Conservation (phyloP, 176 grass and related monocot species). For the Tuctoria greenei region DNA sequence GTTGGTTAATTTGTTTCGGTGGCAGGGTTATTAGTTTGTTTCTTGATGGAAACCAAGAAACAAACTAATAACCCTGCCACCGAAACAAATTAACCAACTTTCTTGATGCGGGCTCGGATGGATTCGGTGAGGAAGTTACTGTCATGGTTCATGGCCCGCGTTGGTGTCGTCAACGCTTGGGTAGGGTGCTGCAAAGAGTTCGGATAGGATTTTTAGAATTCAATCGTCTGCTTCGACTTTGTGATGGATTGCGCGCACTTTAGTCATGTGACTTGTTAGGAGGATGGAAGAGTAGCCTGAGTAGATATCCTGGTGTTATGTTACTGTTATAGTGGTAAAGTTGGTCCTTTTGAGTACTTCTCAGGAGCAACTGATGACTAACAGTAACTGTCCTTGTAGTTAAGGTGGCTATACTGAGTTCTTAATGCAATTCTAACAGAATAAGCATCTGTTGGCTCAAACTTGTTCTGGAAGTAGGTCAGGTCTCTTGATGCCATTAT, state of each 20-base stretch:
- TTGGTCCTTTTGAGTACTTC: not conserved
- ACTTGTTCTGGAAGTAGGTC: no score
- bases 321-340: conserved; percentile 2
- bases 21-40: no score
- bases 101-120: no score
- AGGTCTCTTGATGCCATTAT: conserved; percentile 20
- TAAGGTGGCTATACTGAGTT: no score
- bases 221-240: conserved; percentile 9
- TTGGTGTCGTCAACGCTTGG: not conserved
- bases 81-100: not conserved
- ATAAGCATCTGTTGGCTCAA: not conserved
- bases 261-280: conserved; percentile 1
- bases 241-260: not conserved
- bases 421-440: no score
- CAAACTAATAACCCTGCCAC: no score
- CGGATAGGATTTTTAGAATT: not conserved
- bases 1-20: not conserved
- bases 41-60: no score
- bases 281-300: not conserved
- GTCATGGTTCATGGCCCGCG: no score
- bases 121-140: no score
- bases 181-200: not conserved
- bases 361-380: not conserved
- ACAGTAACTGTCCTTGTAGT: not conserved
- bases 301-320: not conserved